Evolutionary conservation across 371 early-diverging fungal genomes (phyloP), one percentile per base, ranked within the genome.

Genomic region (Syncephalis fuscata): DNA sequence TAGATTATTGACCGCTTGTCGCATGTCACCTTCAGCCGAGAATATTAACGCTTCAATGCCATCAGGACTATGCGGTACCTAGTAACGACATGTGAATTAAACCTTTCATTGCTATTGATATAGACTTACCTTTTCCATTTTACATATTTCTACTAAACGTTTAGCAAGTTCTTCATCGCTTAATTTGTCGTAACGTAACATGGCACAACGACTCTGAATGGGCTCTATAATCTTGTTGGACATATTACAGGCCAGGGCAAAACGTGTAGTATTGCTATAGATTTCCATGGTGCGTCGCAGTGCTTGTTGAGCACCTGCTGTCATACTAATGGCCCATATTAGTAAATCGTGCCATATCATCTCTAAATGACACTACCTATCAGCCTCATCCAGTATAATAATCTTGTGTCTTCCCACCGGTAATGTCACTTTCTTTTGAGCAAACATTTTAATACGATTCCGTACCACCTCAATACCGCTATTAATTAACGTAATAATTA

Each of bases 381-480:
- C 99, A 14, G 94, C 97, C 70, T 99, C 99, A 64, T 99, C 99
- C 45, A 99, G 69, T 55, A 98, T 93, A 32, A 99, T 74, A 56
- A 99, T 81, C 70, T 98, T 98, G 65, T 89, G 88, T 32, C 84
- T 68, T 42, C 91, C 87, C 11, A 83, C 70, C 1, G 92, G 88
- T 20, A 92, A 62, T 0, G 87, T 89, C 15, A 95, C 88, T 58
- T 94, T 93, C 57, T 91, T 94, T 53, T 95, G 94, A 10, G 97
- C 93, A 78, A 99, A 99, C 64, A 80, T 76, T 65, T 99, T 98
- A 66, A 99, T 97, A 49, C 80, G 79, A 65, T 87, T 91, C 45
- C 99, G 73, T 4, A 99, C 96, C 3, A 95, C 92, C 41, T 98
- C 98, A 50, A 99, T 95, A 39, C 99, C 98, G 58, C 97, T 85